Evolutionary conservation across 75 land plant species (phyloP), one percentile per base, ranked within the genome.

Genomic region (Cryptomeria japonica): DNA sequence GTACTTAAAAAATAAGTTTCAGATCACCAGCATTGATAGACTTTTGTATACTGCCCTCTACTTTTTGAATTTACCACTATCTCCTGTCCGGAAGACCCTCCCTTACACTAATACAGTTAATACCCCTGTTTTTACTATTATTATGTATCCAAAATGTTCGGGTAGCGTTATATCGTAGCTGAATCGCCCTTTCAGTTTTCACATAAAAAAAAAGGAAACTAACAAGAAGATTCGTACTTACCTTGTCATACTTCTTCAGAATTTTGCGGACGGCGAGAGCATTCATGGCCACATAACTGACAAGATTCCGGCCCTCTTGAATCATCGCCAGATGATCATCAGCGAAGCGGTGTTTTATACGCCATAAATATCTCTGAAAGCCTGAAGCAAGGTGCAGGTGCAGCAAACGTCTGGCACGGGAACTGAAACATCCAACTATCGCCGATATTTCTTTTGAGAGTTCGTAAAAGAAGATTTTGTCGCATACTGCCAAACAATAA

Each of bases 241-340:
- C 98, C 84, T 97, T 97, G 91, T 97, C 98, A 87, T 97, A 97
- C 53, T 97, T 97, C 92, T 97, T 97, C 13, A 97, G 90, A 56
- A 97, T 97, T 87, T 97, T 97, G 5, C 95, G 91, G 37, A 97
- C 91, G 22, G 98, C 98, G 80, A 89, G 90, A 16, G 98, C 95
- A 86, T 97, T 97, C 97, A 97, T 93, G 51, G 92, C 90, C 9
- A 92, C 91, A 86, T 97, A 97, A 84, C 89, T 93, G 39, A 97
- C 92, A 51, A 97, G 87, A 86, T 91, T 86, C 84, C 90, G 88
- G 18, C 97, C 96, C 88, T 95, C 94, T 87, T 89, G 89, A 37
- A 90, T 90, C 92, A 94, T 88, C 14, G 83, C 68, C 68, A 88
- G 87, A 44, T 90, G 94, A 89, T 94, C 90, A 44, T 87, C 87